Base-by-base conservation (phyloP, 2,329 filamentous ascomycete genomes). In the Botryotinia narcissicola region DNA sequence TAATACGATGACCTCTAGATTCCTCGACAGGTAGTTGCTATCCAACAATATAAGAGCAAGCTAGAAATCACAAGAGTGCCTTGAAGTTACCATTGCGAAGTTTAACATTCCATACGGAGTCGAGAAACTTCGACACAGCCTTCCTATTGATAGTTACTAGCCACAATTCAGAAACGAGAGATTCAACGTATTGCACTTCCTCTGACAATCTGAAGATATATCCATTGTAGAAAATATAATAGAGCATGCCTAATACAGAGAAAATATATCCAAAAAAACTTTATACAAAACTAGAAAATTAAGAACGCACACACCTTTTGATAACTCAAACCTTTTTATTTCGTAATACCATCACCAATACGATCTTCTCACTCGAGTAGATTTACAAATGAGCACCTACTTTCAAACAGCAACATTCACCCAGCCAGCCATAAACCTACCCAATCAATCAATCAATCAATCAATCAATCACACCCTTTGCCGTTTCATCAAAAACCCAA, bases 241-340 rank as follows among this genome's bases (percentile, higher is more conserved):
- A 1, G 25, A 54, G 12, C 5, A n/a, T 25, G 0, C 5, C 0
- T n/a, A 7, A n/a, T 0, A 7, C 12, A 29, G 12, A 54, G 12
- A 16, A 54, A 5, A 16, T 3, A 7, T 18, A 18, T 54, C 4
- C 10, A 14, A n/a, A 51, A 14, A 1, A n/a, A n/a, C 9, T 3
- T 14, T 0, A n/a, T 51, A 14, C 22, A 51, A 25, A n/a, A 6
- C 1, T 3, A n/a, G 44, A 22, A 7, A 20, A 22, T 3, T 9
- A 9, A 46, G 8, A 51, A 2, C 22, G 4, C 10, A n/a, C 10
- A n/a, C 48, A 4, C 37, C 9, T 48, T 51, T 25, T 14, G 4
- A 51, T 0, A 1, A 6, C 1, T n/a, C 1, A 25, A 48, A 48
- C 4, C 46, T 9, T 48, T 2, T 48, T 10, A 12, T 48, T 12